A percentile compares a stretch with the other conserved stretches of the same genome.
phyloP scores from a whole-genome alignment of 176 grass and related monocot species.

The Aechmea fasciata region DNA sequence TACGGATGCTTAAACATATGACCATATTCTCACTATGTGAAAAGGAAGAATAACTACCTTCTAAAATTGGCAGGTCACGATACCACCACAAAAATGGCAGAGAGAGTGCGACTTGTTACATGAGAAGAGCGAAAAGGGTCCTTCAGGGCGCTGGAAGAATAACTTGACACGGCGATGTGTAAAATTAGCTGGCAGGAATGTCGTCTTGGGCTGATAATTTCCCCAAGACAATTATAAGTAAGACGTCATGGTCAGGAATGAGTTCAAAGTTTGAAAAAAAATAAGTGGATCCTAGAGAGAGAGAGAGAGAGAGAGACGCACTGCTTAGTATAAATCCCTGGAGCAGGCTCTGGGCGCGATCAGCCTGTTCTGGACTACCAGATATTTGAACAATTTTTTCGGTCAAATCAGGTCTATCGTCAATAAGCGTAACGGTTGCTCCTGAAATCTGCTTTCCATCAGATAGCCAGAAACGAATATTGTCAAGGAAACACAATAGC shows the following conservation, averaged over 20 bases:
- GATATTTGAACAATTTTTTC: conserved; percentile 88
- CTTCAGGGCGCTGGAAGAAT: no score
- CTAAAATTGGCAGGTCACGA: no score
- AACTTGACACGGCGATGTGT: no score
- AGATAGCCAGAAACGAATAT: conserved; percentile 14
- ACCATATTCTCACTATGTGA: no score
- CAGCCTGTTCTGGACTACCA: conserved; percentile 83
- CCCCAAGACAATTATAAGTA: not conserved
- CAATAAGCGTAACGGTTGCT: conserved; percentile 59
- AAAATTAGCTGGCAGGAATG: conserved; percentile 37
- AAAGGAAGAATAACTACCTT: no score
- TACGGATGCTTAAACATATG: no score
- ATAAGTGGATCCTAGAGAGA: conserved; percentile 2
- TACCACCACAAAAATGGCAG: no score
- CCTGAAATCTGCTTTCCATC: conserved; percentile 71
- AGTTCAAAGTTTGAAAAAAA: not conserved
- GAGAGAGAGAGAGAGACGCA: conserved; percentile 31
- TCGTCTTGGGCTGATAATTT: conserved; percentile 60
- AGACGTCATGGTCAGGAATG: not conserved
- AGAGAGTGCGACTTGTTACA: no score
- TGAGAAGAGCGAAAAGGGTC: no score
- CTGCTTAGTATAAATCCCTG: conserved; percentile 97
- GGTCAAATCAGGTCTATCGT: conserved; percentile 43
- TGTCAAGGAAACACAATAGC: not conserved
- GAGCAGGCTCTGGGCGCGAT: conserved; percentile 80